Percentiles rank a stretch among this genome's conserved stretches.
Evolutionary conservation across 164 flowering plant species (phyloP).

Genomic region (Piper betle): DNA sequence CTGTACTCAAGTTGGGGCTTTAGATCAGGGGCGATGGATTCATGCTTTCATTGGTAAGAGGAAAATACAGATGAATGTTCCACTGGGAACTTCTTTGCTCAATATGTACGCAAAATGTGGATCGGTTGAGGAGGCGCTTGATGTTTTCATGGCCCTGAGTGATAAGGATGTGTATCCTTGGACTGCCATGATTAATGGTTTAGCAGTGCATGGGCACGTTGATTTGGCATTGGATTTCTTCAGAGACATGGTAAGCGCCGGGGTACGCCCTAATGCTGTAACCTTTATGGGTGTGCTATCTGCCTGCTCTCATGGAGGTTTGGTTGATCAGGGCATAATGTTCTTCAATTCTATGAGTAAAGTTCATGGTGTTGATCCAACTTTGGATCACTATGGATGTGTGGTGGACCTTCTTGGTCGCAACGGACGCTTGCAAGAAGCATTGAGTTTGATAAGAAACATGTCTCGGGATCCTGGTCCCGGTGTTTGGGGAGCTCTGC

Average conservation of each 20-base stretch:
- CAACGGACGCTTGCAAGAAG: conserved; percentile 1
- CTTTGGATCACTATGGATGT: conserved; percentile 5
- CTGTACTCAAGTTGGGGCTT: conserved; percentile 3
- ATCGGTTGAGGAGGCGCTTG: not conserved
- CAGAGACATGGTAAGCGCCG: not conserved
- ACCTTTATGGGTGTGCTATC: conserved; percentile 4
- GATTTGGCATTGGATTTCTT: conserved; percentile 1
- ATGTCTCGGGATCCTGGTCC: conserved; percentile 3
- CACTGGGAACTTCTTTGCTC: not conserved
- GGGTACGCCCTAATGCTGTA: conserved; percentile 1
- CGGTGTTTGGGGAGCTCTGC: conserved; percentile 2
- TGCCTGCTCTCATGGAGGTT: conserved; percentile 4
- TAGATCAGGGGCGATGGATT: conserved; percentile 1
- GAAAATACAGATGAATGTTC: not conserved
- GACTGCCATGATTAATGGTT: conserved; percentile 2
- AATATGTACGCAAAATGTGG: conserved; percentile 6
- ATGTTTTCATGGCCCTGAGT: not conserved
- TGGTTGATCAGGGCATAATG: not conserved
- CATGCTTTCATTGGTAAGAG: conserved; percentile 2
- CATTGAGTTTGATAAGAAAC: not conserved
- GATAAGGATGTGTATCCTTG: conserved; percentile 2
- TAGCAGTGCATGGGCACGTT: conserved; percentile 5
- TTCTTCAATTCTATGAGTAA: conserved; percentile 1
- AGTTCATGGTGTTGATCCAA: conserved; percentile 4
- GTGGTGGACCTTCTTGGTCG: conserved; percentile 2